phyloP scores from a whole-genome alignment of 345 rosid genomes.

The Acer negundo region DNA sequence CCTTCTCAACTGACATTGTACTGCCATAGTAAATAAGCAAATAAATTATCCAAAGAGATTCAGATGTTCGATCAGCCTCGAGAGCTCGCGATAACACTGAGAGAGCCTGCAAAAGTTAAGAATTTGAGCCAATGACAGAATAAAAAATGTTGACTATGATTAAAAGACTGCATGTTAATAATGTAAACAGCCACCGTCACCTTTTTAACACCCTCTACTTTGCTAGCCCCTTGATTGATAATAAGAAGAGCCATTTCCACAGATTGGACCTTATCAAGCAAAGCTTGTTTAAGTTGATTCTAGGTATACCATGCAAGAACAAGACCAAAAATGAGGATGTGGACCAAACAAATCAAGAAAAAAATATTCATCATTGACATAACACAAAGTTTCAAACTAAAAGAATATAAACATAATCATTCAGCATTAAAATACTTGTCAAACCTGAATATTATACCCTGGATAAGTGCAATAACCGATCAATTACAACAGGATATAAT shows the following conservation, averaged over 20 bases:
- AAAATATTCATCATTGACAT: not conserved
- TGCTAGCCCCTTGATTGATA: conserved; percentile 62
- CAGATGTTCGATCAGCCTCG: conserved; percentile 72
- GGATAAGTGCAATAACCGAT: not conserved
- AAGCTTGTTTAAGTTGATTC: conserved; percentile 60
- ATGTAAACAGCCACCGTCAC: conserved; percentile 43
- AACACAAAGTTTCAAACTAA: not conserved
- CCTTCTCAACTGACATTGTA: conserved; percentile 45
- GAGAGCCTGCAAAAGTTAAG: conserved; percentile 66
- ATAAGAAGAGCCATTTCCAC: conserved; percentile 77
- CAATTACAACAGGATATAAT: not conserved
- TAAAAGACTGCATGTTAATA: conserved; percentile 14
- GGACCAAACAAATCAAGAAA: conserved; percentile 17
- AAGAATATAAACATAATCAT: conserved; percentile 2
- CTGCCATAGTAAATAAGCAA: conserved; percentile 60
- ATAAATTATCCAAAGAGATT: conserved; percentile 79
- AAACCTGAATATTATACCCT: conserved; percentile 5
- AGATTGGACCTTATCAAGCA: conserved; percentile 45
- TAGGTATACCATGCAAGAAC: conserved; percentile 47
- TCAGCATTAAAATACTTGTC: not conserved
- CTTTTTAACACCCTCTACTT: conserved; percentile 61
- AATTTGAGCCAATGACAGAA: conserved; percentile 19
- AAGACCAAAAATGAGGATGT: conserved; percentile 24
- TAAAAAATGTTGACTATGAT: not conserved
- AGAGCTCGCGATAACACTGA: conserved; percentile 72